Evolutionary conservation across 805 yeast genomes (phyloP).

Genomic region (Yarrowia keelungensis): DNA sequence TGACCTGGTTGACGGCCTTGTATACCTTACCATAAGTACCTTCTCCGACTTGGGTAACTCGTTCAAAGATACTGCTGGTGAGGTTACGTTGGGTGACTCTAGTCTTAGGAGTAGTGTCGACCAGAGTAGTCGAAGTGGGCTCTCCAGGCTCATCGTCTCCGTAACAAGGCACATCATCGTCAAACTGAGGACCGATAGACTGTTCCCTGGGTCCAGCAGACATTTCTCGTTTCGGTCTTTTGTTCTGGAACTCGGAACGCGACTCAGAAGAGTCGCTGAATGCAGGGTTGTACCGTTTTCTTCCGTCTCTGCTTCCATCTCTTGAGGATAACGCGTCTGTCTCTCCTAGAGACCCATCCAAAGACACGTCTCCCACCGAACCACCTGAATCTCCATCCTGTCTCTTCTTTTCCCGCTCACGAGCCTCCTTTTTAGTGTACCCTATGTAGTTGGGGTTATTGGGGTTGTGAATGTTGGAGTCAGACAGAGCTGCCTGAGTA

Average conservation of each 20-base stretch:
- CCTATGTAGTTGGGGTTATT: constrained; percentile 36
- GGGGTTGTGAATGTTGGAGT: constrained; percentile 35
- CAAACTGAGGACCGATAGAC: constrained; percentile 13
- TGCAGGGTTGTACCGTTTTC: constrained; percentile 12
- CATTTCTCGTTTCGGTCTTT: background rate
- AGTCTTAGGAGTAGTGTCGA: background rate
- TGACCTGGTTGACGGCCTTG: constrained; percentile 75
- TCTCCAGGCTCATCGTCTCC: constrained; percentile 34
- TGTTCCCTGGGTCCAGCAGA: background rate
- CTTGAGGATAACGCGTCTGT: background rate
- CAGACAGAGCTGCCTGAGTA: background rate
- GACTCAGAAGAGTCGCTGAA: constrained; percentile 6
- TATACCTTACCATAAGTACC: constrained; percentile 98
- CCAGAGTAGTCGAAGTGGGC: background rate
- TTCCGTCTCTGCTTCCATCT: constrained; percentile 12
- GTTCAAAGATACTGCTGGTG: constrained; percentile 57
- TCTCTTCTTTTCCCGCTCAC: constrained; percentile 9
- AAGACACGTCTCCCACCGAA: background rate
- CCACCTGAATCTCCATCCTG: background rate
- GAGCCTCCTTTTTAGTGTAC: constrained; percentile 31
- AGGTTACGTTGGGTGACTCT: constrained; percentile 4
- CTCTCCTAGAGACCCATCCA: background rate
- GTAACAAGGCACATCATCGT: constrained; percentile 11
- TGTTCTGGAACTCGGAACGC: background rate
- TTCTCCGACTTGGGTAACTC: constrained; percentile 93